Base-by-base conservation (phyloP, 1,284 basidiomycete species). In the Entoloma clypeatum region DNA sequence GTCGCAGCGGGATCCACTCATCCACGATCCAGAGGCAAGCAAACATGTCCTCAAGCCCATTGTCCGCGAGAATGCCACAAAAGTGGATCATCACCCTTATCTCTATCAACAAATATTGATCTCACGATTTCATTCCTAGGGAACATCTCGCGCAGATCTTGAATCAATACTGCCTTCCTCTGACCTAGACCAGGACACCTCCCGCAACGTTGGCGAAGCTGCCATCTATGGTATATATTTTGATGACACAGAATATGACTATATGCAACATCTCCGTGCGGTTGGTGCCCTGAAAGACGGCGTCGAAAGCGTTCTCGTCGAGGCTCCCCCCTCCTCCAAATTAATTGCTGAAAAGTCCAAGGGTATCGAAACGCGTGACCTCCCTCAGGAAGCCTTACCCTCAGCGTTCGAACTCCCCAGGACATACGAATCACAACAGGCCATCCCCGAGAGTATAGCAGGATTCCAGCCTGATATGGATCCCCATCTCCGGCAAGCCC, bases 211-310 rank as follows among this genome's bases (percentile, higher is more conserved):
- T 46, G 96, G 94, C 43, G 91, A 99, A 69, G 96, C 96, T 0
- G 74, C 90, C 3, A 61, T 81, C 17, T 96, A 98, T 62, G 95
- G 93, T 7, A 71, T 99, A 57, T 93, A 92, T 67, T 99, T 81
- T 68, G 94, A 99, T 66, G 95, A 99, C 59, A 90, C 91, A n/a
- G 78, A 91, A 43, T 99, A 99, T 69, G 91, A 99, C 64, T 99
- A 99, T 71, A 95, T 98, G 91, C 87, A 95, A 65, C 96, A 99
- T 67, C 74, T 99, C 25, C 82, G 88, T 16, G 58, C 77, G 1
- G 79, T 91, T 29, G 91, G 90, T 3, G 50, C 74, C 4, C 71
- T 81, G 48, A 81, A 85, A 56, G 87, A 86, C 28, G 86, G 84
- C 3, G 77, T 88, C 7, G 86, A 88, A 26, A 85, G 78, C 49